Conservation (phyloP, 768 basidiomycete genomes). For the Leccinum pellstonianum region DNA sequence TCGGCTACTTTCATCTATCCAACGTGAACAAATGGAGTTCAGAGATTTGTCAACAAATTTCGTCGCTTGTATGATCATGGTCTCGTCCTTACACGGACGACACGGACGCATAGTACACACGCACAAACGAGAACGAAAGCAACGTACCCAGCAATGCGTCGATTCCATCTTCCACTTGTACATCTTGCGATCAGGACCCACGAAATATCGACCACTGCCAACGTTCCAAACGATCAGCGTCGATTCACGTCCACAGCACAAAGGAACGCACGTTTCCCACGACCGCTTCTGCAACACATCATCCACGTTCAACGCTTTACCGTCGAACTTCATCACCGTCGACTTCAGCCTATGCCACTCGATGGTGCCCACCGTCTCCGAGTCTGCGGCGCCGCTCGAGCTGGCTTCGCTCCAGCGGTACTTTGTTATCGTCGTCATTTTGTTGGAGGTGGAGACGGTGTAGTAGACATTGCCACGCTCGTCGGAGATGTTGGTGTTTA, state of each 20-base stretch:
- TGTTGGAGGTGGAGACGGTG: conserved; percentile 20
- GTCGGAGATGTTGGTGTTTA: conserved; percentile 24
- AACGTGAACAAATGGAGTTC: background rate
- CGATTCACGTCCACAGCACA: too few species aligned
- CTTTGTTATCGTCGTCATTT: conserved; percentile 28
- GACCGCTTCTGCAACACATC: conserved; percentile 14
- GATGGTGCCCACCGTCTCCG: conserved; percentile 26
- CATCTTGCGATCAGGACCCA: conserved; percentile 28
- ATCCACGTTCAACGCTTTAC: conserved; percentile 6
- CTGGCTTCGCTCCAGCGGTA: conserved; percentile 20
- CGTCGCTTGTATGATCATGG: background rate
- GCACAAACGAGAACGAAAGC: background rate
- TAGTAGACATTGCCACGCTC: conserved; percentile 21
- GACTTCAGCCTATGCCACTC: conserved; percentile 23
- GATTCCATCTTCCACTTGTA: conserved; percentile 35
- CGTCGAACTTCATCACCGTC: conserved; percentile 17
- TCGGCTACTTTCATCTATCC: conserved; percentile 20
- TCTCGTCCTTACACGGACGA: too few species aligned
- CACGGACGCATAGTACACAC: background rate
- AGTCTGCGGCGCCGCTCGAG: background rate
- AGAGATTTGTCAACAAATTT: background rate
- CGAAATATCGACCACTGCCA: conserved; percentile 33
- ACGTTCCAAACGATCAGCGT: background rate
- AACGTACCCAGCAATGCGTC: conserved; percentile 27
- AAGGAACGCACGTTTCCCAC: conserved; percentile 21